phyloP scores from a whole-genome alignment of 306 rosid species.

The Rosa multiflora region DNA sequence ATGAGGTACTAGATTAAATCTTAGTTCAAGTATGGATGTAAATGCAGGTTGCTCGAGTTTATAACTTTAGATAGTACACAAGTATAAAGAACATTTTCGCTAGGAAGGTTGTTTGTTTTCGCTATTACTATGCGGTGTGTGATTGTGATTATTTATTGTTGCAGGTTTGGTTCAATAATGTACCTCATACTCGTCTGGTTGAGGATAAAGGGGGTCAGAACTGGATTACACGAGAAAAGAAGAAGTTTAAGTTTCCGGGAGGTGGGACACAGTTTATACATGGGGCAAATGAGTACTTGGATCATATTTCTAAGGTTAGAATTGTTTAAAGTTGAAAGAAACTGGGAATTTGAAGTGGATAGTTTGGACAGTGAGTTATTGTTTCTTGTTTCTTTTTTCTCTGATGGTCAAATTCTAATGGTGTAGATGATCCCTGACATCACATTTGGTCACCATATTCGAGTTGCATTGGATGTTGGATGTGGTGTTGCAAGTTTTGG shows the following conservation, averaged over 20 bases:
- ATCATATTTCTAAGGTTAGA: constrained; percentile 72
- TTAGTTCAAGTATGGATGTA: not conserved
- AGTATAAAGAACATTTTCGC: too few relatives aligned
- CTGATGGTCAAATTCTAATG: constrained; percentile 33
- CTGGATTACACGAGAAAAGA: constrained; percentile 68
- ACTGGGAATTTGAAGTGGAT: constrained; percentile 10
- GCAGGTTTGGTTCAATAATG: constrained; percentile 90
- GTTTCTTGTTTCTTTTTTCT: not conserved
- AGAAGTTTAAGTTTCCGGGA: constrained; percentile 89
- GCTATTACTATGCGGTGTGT: not conserved
- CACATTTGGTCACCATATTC: constrained; percentile 73
- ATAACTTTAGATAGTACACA: not conserved
- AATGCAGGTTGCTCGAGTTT: not conserved
- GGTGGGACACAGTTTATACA: constrained; percentile 98
- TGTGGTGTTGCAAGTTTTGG: constrained; percentile 99
- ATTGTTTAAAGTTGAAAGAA: constrained; percentile 11
- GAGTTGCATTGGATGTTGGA: constrained; percentile 88
- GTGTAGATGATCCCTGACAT: constrained; percentile 76
- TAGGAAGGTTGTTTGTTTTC: not conserved
- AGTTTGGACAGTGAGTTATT: not conserved
- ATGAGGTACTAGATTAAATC: constrained; percentile 51
- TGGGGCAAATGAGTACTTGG: constrained; percentile 89
- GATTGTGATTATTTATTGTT: not conserved
- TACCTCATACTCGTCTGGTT: constrained; percentile 90
- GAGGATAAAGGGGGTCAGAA: constrained; percentile 98